Base-by-base conservation (phyloP, 2,329 filamentous ascomycete genomes). In the Trichoderma endophyticum region DNA sequence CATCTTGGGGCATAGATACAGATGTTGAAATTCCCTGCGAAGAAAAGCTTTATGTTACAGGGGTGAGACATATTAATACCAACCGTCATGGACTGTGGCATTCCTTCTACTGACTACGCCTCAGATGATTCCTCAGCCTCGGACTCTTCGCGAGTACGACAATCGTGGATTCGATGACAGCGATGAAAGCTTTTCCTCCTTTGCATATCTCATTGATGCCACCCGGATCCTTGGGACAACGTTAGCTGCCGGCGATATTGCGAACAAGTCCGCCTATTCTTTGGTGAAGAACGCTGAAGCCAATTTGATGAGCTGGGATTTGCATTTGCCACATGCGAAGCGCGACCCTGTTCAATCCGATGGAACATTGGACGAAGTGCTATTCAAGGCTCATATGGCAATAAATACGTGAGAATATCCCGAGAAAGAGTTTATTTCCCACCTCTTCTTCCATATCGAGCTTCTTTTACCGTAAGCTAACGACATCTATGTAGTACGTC, bases 311-410 rank as follows among this genome's bases (percentile, higher is more conserved):
- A 93, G 92, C 80, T 96, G 92, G 91, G 87, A 88, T 70, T 86
- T 94, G 68, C 91, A 94, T 76, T 84, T 95, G 0, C 93, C 93
- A 0, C 84, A 86, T 15, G 84, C 84, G 24, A 95, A 94, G 81
- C 85, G 86, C 71, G 87, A 92, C 71, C 85, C 92, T 30, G 83
- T 94, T 70, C 62, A 86, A 87, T 72, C 86, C 86, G 73, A 88
- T 89, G 75, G 90, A 91, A 62, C 86, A 88, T 62, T 86, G 7
- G 93, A 97, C 78, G 92, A 95, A 80, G 90, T 95, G 84, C 88
- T 95, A 78, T 95, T 95, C 82, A 92, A 94, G 79, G 93, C 92
- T 1, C 91, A 92, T 73, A 93, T 94, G 87, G 90, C 94, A 72
- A 85, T 82, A 34, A 81, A 86, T 72, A 85, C 85, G 84, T 86